Evolutionary conservation across 148 eudicot species (phyloP).

Genomic region (Oxyria digyna): DNA sequence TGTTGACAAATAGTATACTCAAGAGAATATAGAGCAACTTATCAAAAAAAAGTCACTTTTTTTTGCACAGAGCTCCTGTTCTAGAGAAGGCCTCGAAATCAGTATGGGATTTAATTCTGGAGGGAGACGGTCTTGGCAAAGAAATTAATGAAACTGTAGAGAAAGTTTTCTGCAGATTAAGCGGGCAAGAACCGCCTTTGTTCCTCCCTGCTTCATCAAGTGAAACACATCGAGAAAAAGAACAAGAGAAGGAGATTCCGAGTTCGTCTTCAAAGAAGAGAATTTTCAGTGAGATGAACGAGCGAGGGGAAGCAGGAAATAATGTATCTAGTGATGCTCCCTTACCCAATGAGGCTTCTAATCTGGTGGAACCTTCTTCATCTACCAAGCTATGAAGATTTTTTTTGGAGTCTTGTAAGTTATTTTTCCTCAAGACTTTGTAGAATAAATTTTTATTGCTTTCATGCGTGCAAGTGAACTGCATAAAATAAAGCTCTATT

Average conservation of each 20-base stretch:
- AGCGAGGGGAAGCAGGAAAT: conserved; percentile 26
- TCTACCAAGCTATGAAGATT: conserved; percentile 5
- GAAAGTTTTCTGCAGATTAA: conserved; percentile 69
- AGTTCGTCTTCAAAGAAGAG: conserved; percentile 53
- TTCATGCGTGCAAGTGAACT: neutral
- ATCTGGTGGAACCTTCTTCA: conserved; percentile 6
- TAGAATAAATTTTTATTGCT: too few species aligned
- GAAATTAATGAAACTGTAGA: conserved; percentile 90
- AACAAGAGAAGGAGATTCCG: conserved; percentile 29
- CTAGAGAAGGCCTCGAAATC: conserved; percentile 96
- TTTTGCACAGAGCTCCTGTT: conserved; percentile 59
- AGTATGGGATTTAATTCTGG: conserved; percentile 88
- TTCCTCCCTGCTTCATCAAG: conserved; percentile 37
- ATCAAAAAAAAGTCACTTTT: neutral
- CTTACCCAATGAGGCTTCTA: conserved; percentile 14
- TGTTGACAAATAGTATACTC: too few species aligned
- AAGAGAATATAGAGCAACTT: too few species aligned
- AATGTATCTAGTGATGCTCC: conserved; percentile 16
- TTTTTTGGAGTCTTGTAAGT: neutral
- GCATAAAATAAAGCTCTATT: neutral
- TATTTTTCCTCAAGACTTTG: neutral
- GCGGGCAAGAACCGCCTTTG: conserved; percentile 79
- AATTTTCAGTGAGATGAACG: conserved; percentile 35
- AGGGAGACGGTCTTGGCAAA: conserved; percentile 61
- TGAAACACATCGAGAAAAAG: conserved; percentile 31